phyloP scores from a whole-genome alignment of 768 basidiomycete genomes.

The Phlebiopsis flavidoalba region DNA sequence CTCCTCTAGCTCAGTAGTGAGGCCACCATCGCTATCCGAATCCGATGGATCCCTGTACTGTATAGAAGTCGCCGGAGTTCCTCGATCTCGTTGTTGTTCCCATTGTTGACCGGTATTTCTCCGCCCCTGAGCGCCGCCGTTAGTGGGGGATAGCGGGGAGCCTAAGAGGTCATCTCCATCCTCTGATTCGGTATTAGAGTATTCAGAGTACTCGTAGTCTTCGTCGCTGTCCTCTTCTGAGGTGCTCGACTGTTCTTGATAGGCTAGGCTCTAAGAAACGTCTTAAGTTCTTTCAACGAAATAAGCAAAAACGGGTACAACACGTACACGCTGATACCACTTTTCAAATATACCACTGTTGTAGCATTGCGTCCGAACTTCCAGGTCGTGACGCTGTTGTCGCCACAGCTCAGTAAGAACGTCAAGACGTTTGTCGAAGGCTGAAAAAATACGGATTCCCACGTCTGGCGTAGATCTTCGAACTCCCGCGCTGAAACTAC shows the following conservation, averaged over 20 bases:
- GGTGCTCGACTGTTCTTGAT: background rate
- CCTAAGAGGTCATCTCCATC: background rate
- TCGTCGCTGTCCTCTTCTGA: background rate
- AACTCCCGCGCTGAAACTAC: slow-evolving; percentile 15
- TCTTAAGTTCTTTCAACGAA: background rate
- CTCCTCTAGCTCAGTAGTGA: background rate
- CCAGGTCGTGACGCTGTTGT: slow-evolving; percentile 21
- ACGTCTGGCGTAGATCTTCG: slow-evolving; percentile 17
- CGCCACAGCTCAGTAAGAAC: slow-evolving; percentile 18
- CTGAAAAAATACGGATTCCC: slow-evolving; percentile 16
- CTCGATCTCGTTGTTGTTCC: no score
- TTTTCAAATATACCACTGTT: slow-evolving; percentile 20
- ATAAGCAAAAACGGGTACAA: background rate
- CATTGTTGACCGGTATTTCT: no score
- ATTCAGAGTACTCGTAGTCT: background rate
- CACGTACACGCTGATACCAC: slow-evolving; percentile 16
- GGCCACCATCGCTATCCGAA: slow-evolving; percentile 1
- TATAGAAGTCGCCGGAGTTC: background rate
- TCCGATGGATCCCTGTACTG: background rate
- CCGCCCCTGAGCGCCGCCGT: no score
- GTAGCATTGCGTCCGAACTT: slow-evolving; percentile 15
- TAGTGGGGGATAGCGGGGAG: no score
- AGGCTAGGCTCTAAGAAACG: background rate
- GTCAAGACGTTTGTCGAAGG: slow-evolving; percentile 16
- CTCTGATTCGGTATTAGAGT: background rate